Base-by-base conservation (phyloP, 139 green algal species). In the Ulvella scutata region DNA sequence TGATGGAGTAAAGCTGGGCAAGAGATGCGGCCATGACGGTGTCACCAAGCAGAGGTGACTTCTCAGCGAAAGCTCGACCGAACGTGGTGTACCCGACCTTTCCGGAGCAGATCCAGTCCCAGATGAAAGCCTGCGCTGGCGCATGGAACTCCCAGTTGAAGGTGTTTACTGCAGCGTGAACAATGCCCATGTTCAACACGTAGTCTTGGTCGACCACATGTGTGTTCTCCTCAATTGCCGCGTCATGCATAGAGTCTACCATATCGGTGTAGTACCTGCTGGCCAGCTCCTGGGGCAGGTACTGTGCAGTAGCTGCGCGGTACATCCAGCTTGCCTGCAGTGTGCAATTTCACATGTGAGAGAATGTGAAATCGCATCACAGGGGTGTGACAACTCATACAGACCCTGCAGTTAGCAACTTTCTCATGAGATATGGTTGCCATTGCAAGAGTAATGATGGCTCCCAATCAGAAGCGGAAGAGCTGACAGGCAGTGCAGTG, bases 91-190 rank as follows among this genome's bases (percentile, higher is more conserved):
- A 67, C 51, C 33, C 51, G 51, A 67, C 51, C 51, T 67, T 67
- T n/a, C 51, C 51, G 51, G 13, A 34, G 51, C 51, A 67, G 51
- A 67, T 67, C 51, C 51, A 67, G 51, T 67, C 51, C 51, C 51
- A 67, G 51, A 67, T 0, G 51, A 67, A 67, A 26, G 51, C 31
- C 51, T 67, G 51, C 0, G 51, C 51, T n/a, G 51, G 51, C 51
- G 51, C 51, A 26, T 67, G 51, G 51, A 67, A 67, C n/a, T 67
- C 51, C 51, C 51, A 67, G 51, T 67, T 67, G 51, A 67, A 67
- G 2, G 51, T 67, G 2, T 67, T 67, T n/a, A 67, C 51, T 0
- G 51, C 51, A 1, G 51, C 51, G 1, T 67, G 51, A n/a, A 67
- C 51, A 26, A 67, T 26, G 51, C 51, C 51, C 51, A 67, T 67